Evolutionary conservation across 2,329 filamentous ascomycete species (phyloP), one percentile per base, ranked within the genome.

Genomic region (Fusarium chlamydosporum): DNA sequence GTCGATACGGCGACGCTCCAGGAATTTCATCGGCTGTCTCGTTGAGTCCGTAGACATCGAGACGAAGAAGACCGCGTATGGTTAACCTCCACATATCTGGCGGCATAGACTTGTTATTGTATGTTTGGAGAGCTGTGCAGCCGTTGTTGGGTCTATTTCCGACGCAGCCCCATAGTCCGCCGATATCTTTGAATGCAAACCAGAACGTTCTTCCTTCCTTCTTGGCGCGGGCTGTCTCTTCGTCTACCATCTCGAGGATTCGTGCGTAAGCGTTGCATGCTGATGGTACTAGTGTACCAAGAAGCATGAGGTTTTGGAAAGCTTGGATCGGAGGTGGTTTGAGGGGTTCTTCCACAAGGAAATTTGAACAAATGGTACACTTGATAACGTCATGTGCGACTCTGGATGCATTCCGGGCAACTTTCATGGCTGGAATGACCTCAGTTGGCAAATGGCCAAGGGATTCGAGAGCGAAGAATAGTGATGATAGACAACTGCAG

Each of bases 251-350:
- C 48, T 78, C 76, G 13, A 90, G 78, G 46, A 90, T 85, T 29
- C 76, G 78, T 56, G 81, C 81, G 78, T 90, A 90, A 9, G 85
- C 84, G 73, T 88, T 84, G 54, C 84, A 86, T 43, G 87, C 82
- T 10, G 85, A 85, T 3, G 87, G 86, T 5, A 90, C 78, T 31
- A 90, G 81, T 3, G 86, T 83, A 8, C 83, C 85, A 6, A 90
- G 78, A 53, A 88, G 80, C 86, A 89, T 89, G 50, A 85, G 80
- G 72, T 83, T 88, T 73, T 89, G 88, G 64, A 87, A 85, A 31
- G 80, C 70, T 52, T 85, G 82, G 51, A 88, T 81, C 23, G 82
- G 79, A 2, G 80, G 78, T 1, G 78, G 74, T 31, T 76, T 67
- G 27, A 69, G 67, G 1, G 76, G 68, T 7, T 82, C 79, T 9